Percentiles rank a stretch among this genome's conserved stretches.
These are phyloP conservation scores for Penicillium hesseltinei DNA, from an alignment of 2,329 filamentous ascomycete species.

Conservation along the genomic window DNA sequence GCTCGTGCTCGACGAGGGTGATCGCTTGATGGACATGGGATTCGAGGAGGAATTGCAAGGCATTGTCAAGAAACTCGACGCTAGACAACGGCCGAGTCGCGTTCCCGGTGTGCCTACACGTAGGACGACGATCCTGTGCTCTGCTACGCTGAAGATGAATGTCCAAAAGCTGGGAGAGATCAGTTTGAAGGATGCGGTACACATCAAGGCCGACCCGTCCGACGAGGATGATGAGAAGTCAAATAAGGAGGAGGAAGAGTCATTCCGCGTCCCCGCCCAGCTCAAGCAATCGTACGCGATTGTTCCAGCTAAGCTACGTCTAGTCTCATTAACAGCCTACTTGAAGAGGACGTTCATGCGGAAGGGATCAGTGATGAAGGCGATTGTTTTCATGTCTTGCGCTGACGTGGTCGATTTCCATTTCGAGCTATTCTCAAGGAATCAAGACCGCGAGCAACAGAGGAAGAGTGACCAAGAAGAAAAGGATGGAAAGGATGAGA, in stretches of 20 bases:
- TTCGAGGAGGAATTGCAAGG: constrained; percentile 92
- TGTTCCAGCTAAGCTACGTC: constrained; percentile 81
- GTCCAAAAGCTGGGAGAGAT: constrained; percentile 93
- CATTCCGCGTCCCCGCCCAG: constrained; percentile 82
- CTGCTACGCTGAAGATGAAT: constrained; percentile 96
- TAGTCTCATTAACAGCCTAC: constrained; percentile 82
- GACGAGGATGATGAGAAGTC: constrained; percentile 55
- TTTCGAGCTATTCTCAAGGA: constrained; percentile 71
- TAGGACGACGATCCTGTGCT: constrained; percentile 85
- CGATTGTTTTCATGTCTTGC: constrained; percentile 94
- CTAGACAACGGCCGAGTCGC: constrained; percentile 61
- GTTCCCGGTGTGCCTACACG: constrained; percentile 67
- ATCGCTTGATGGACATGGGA: constrained; percentile 96
- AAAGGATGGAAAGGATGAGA: constrained; percentile 13
- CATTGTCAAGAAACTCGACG: constrained; percentile 76
- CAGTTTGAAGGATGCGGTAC: constrained; percentile 86
- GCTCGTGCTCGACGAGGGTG: constrained; percentile 93
- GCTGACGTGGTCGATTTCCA: constrained; percentile 97
- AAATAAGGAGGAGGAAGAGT: constrained; percentile 50
- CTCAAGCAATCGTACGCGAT: constrained; percentile 89
- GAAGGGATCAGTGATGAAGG: constrained; percentile 91
- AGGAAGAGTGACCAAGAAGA: constrained; percentile 26
- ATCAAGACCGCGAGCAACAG: constrained; percentile 25
- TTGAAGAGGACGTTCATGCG: constrained; percentile 85
- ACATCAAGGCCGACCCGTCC: constrained; percentile 68